phyloP scores from a whole-genome alignment of 495 filamentous ascomycete genomes.

The Alectoria sarmentosa region DNA sequence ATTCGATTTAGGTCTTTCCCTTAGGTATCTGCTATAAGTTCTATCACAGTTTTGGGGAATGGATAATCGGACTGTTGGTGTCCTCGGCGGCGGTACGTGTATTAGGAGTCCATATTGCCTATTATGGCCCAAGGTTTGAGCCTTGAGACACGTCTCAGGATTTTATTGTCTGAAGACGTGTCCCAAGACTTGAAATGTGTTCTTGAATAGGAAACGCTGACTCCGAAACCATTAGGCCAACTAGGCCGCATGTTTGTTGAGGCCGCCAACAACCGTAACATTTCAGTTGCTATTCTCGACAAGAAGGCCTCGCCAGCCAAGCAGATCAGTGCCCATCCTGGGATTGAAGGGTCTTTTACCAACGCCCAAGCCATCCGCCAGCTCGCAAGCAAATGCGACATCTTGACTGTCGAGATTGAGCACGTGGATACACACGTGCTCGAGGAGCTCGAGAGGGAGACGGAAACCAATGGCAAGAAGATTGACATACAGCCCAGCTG shows the following conservation, averaged over 20 bases:
- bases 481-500: slow-evolving; percentile 62
- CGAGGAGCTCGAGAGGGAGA: slow-evolving; percentile 58
- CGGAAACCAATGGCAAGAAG: slow-evolving; percentile 30
- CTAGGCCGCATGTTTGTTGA: slow-evolving; percentile 95
- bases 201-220: neutral
- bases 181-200: too few relatives aligned
- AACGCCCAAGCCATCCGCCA: slow-evolving; percentile 67
- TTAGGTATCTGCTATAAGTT: neutral
- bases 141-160: too few relatives aligned
- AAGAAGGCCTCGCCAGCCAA: slow-evolving; percentile 75
- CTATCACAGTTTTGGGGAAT: neutral
- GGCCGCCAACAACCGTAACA: slow-evolving; percentile 77
- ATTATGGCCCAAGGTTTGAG: too few relatives aligned
- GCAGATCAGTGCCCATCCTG: slow-evolving; percentile 71
- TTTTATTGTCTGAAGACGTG: too few relatives aligned
- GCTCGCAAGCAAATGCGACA: slow-evolving; percentile 69
- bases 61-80: slow-evolving; percentile 11
- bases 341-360: slow-evolving; percentile 82
- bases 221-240: slow-evolving; percentile 37
- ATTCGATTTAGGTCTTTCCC: neutral
- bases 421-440: slow-evolving; percentile 92
- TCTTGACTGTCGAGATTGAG: slow-evolving; percentile 95
- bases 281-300: slow-evolving; percentile 76
- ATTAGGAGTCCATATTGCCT: too few relatives aligned
- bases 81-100: slow-evolving; percentile 36